phyloP scores from a whole-genome alignment of 352 stramenopile species.

The Phytopythium delawarense region DNA sequence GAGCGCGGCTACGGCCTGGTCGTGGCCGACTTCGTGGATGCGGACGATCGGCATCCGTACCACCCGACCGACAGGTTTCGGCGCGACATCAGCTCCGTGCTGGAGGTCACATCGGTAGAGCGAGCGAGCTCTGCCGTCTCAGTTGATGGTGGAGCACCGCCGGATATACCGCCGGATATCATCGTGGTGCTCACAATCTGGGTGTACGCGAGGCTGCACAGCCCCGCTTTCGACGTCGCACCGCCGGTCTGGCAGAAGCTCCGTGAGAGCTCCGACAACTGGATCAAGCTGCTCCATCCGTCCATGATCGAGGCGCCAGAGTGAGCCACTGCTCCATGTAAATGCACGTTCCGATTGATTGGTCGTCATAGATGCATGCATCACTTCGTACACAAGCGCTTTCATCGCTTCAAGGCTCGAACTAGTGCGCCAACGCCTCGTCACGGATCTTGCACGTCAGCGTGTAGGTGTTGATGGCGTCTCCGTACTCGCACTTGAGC shows the following conservation, averaged over 20 bases:
- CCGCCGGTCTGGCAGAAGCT: constrained; percentile 7
- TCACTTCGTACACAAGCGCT: background rate
- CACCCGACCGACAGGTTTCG: constrained; percentile 18
- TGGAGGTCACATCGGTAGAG: constrained; percentile 13
- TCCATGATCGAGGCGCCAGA: constrained; percentile 1
- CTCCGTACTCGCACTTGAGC: constrained; percentile 25
- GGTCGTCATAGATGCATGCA: background rate
- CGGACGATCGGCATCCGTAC: constrained; percentile 29
- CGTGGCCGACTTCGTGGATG: constrained; percentile 32
- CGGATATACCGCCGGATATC: constrained; percentile 3
- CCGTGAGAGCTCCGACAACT: constrained; percentile 9
- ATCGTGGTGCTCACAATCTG: constrained; percentile 13
- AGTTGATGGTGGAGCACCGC: background rate
- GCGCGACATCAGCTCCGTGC: constrained; percentile 21
- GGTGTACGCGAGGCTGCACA: constrained; percentile 15
- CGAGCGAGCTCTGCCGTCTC: background rate
- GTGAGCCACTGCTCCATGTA: background rate
- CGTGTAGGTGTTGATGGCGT: constrained; percentile 33
- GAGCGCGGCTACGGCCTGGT: constrained; percentile 19
- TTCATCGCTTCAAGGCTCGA: background rate
- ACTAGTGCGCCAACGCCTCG: constrained; percentile 24
- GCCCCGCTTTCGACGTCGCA: constrained; percentile 4
- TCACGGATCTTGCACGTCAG: constrained; percentile 41
- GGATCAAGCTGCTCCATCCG: constrained; percentile 11
- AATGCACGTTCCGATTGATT: no score